A percentile compares a stretch with the other conserved stretches of the same genome.
These are phyloP conservation scores for Eucalyptus marginata DNA, from an alignment of 345 rosid species.

Conservation along the genomic window DNA sequence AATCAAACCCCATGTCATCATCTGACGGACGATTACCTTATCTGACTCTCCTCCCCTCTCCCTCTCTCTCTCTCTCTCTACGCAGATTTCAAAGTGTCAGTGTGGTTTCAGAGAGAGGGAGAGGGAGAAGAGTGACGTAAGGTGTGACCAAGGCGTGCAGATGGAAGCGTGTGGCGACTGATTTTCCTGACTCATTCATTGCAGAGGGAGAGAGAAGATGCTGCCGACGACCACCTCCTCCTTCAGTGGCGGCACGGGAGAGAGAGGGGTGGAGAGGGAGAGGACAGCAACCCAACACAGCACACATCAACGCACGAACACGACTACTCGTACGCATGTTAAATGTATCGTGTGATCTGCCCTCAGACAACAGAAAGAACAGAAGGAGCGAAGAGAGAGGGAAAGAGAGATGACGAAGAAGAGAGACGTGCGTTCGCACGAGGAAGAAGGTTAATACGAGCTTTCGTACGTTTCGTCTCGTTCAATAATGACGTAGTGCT, in stretches of 20 bases:
- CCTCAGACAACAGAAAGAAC: not conserved
- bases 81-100: not conserved
- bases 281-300: not conserved
- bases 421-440: not conserved
- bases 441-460: not conserved
- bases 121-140: not conserved
- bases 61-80: not conserved
- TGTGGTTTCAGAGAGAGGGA: not conserved
- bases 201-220: not conserved
- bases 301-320: not conserved
- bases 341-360: not conserved
- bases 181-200: not conserved
- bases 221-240: not conserved
- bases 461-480: not conserved
- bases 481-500: not conserved
- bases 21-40: constrained; percentile 1
- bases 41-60: not conserved
- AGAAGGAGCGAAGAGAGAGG: not conserved
- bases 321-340: not conserved
- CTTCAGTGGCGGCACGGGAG: not conserved
- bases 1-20: not conserved
- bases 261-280: not conserved
- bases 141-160: not conserved
- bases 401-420: not conserved
- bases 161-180: not conserved